Percentiles rank a stretch among this genome's conserved stretches.
phyloP scores from a whole-genome alignment of 768 basidiomycete species.

The Glaciozyma antarctica region DNA sequence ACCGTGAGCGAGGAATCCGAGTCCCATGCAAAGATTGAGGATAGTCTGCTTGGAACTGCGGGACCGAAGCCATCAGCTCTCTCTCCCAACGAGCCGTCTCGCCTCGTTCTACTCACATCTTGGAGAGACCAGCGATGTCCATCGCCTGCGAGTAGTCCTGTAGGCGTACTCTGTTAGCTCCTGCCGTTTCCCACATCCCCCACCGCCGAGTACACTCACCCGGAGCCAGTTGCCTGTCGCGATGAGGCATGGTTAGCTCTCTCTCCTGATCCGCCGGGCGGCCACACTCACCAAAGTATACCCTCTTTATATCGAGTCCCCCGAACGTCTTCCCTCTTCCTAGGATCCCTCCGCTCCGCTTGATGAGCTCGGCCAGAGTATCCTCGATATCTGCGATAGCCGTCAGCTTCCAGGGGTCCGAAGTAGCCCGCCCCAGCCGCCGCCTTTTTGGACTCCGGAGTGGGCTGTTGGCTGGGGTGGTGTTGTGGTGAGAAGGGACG shows the following conservation, averaged over 20 bases:
- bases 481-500: too few relatives aligned
- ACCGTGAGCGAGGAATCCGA: slow-evolving; percentile 67
- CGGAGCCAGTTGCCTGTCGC: slow-evolving; percentile 59
- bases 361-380: slow-evolving; percentile 36
- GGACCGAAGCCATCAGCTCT: not conserved
- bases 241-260: too few relatives aligned
- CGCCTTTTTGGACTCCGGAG: too few relatives aligned
- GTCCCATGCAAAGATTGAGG: slow-evolving; percentile 75
- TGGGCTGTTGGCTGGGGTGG: too few relatives aligned
- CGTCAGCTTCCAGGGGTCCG: slow-evolving; percentile 6
- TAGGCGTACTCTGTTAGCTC: too few relatives aligned
- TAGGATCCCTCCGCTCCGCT: slow-evolving; percentile 34
- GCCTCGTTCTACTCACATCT: slow-evolving; percentile 6
- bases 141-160: slow-evolving; percentile 54
- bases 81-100: not conserved
- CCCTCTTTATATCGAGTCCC: slow-evolving; percentile 40
- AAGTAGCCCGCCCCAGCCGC: slow-evolving; percentile 31
- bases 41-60: slow-evolving; percentile 38
- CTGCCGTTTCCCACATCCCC: too few relatives aligned
- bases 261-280: slow-evolving; percentile 38
- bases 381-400: slow-evolving; percentile 15
- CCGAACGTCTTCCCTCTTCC: slow-evolving; percentile 39
- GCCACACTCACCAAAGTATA: slow-evolving; percentile 37
- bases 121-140: slow-evolving; percentile 36
- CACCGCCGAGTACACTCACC: too few relatives aligned